Percentiles rank a stretch among this genome's conserved stretches.
These are phyloP conservation scores for Ganoderma lucidum DNA, from an alignment of 1,284 basidiomycete species.

Conservation along the genomic window DNA sequence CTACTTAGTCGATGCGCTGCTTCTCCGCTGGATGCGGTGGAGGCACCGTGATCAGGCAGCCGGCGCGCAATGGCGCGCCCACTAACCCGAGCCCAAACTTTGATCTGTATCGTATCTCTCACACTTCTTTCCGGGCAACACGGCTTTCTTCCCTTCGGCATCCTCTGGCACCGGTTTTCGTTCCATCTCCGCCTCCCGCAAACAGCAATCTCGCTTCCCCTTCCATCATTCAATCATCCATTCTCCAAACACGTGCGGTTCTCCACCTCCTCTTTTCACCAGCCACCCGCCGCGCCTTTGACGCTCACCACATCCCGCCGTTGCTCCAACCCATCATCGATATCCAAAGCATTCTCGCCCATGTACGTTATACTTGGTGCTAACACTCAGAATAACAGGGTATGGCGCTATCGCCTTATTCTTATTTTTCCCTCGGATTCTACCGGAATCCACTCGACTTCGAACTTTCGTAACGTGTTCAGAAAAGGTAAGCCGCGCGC, in stretches of 20 bases:
- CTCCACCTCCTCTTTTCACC: background rate
- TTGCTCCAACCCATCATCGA: background rate
- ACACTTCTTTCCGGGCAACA: conserved; percentile 30
- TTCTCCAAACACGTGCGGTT: conserved; percentile 10
- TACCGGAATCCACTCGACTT: background rate
- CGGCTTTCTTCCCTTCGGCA: conserved; percentile 37
- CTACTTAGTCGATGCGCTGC: background rate
- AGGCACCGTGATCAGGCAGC: conserved; percentile 6
- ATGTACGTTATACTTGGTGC: background rate
- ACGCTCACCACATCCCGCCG: background rate
- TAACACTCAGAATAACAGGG: background rate
- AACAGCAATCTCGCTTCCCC: background rate
- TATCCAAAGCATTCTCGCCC: background rate
- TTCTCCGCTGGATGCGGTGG: conserved; percentile 1
- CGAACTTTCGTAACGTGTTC: background rate
- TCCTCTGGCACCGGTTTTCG: conserved; percentile 40
- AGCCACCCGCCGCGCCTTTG: background rate
- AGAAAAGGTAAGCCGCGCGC: background rate
- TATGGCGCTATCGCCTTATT: background rate
- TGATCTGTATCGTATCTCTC: conserved; percentile 25
- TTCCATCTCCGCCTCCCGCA: conserved; percentile 14
- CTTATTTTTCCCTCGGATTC: background rate
- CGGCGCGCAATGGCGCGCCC: background rate
- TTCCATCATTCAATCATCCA: conserved; percentile 7
- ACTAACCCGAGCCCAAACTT: conserved; percentile 17